Conservation (phyloP, 2,329 filamentous ascomycete species). For the Diaporthe sp. region DNA sequence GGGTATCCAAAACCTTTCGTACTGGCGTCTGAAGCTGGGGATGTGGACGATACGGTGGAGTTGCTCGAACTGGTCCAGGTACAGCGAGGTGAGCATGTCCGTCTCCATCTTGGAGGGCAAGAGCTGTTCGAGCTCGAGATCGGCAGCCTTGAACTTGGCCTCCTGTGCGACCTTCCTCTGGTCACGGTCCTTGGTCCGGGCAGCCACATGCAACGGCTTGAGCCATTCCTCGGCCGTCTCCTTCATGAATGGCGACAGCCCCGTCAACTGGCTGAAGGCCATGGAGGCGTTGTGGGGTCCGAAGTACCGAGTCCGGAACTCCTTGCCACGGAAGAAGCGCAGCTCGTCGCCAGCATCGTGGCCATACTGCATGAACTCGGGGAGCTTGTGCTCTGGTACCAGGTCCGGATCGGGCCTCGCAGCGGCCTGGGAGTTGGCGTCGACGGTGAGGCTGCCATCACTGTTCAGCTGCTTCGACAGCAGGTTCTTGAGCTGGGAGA, state of each 20-base stretch:
- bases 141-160: slow-evolving; percentile 59
- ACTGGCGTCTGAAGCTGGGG: slow-evolving; percentile 68
- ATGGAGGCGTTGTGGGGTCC: slow-evolving; percentile 72
- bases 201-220: slow-evolving; percentile 67
- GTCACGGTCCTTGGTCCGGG: slow-evolving; percentile 65
- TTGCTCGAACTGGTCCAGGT: slow-evolving; percentile 68
- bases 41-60: slow-evolving; percentile 70
- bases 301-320: slow-evolving; percentile 71
- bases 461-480: slow-evolving; percentile 56
- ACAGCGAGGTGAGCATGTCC: slow-evolving; percentile 62
- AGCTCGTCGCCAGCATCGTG: slow-evolving; percentile 59
- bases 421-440: slow-evolving; percentile 41
- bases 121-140: slow-evolving; percentile 63
- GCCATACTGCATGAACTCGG: slow-evolving; percentile 49
- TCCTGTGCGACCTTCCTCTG: slow-evolving; percentile 67
- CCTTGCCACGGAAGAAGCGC: slow-evolving; percentile 69
- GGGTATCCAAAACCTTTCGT: slow-evolving; percentile 67
- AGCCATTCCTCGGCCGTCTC: slow-evolving; percentile 74
- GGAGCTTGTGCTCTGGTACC: slow-evolving; percentile 42
- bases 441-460: slow-evolving; percentile 43
- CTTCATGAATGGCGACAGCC: slow-evolving; percentile 71
- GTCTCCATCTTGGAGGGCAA: slow-evolving; percentile 61
- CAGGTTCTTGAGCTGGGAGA: slow-evolving; percentile 67
- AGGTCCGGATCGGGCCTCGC: slow-evolving; percentile 41
- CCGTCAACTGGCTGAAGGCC: slow-evolving; percentile 67